phyloP scores from a whole-genome alignment of 2,329 filamentous ascomycete genomes.

The Ophiosphaerella herpotricha region DNA sequence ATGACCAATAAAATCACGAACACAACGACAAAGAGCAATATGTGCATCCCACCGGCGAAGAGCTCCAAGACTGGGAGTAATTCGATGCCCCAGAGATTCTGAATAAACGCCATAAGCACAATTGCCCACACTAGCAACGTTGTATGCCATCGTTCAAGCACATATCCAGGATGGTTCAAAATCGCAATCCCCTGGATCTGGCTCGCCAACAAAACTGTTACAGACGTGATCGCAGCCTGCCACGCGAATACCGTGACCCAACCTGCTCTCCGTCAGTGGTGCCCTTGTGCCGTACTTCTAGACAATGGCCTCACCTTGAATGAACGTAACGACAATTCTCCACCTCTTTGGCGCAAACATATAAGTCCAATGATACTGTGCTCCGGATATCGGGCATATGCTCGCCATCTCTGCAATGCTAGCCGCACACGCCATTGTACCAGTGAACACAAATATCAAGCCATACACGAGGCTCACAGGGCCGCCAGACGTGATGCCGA shows the following conservation, averaged over 20 bases:
- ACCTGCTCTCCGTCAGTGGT: neutral
- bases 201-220: neutral
- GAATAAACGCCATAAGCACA: slow-evolving; percentile 11
- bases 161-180: slow-evolving; percentile 45
- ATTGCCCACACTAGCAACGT: slow-evolving; percentile 53
- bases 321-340: neutral
- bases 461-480: neutral
- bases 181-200: slow-evolving; percentile 14
- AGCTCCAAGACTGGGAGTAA: neutral
- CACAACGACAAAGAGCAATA: neutral
- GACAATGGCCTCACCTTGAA: neutral
- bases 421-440: neutral
- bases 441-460: neutral
- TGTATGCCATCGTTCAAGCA: slow-evolving; percentile 50
- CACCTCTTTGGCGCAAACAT: neutral
- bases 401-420: neutral
- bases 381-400: neutral
- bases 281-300: neutral
- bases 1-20: neutral
- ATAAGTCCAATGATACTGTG: neutral
- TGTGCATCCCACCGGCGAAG: neutral
- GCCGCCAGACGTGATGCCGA: neutral
- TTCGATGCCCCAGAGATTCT: neutral
- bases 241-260: slow-evolving; percentile 1
- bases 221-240: neutral